Conservation (phyloP, 2,329 filamentous ascomycete species). For the Hymenoscyphus repandus region DNA sequence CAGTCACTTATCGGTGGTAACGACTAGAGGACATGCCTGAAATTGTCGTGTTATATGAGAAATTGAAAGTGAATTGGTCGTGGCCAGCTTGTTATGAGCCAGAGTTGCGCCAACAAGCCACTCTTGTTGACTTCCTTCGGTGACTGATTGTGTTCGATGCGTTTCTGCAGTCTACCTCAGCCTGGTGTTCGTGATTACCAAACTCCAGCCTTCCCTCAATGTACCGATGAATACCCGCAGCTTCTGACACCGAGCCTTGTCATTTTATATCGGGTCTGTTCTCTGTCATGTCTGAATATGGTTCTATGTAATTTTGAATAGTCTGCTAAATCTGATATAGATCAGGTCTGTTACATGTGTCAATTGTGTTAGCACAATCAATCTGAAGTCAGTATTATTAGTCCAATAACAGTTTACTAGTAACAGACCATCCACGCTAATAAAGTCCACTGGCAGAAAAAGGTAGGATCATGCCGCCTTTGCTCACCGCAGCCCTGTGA, state of each 20-base stretch:
- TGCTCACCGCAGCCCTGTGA: background rate
- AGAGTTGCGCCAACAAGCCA: background rate
- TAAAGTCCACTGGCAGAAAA: too few relatives aligned
- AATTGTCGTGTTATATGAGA: background rate
- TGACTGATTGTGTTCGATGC: background rate
- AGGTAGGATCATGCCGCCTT: too few relatives aligned
- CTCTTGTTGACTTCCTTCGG: background rate
- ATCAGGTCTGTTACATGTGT: too few relatives aligned
- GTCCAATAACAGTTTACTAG: background rate
- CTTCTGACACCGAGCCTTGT: background rate
- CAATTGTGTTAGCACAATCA: too few relatives aligned
- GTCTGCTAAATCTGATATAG: too few relatives aligned
- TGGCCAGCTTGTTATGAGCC: background rate
- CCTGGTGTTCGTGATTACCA: background rate
- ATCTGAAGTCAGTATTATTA: background rate
- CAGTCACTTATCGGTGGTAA: constrained; percentile 10
- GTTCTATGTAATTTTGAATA: too few relatives aligned
- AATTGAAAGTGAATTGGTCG: background rate
- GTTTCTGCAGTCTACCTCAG: background rate
- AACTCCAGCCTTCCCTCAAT: background rate
- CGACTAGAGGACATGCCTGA: constrained; percentile 20
- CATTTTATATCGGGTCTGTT: background rate
- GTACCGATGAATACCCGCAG: background rate
- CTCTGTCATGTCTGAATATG: too few relatives aligned
- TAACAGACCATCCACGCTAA: background rate